phyloP scores from a whole-genome alignment of 257 asterid genomes.

The Echium plantagineum region DNA sequence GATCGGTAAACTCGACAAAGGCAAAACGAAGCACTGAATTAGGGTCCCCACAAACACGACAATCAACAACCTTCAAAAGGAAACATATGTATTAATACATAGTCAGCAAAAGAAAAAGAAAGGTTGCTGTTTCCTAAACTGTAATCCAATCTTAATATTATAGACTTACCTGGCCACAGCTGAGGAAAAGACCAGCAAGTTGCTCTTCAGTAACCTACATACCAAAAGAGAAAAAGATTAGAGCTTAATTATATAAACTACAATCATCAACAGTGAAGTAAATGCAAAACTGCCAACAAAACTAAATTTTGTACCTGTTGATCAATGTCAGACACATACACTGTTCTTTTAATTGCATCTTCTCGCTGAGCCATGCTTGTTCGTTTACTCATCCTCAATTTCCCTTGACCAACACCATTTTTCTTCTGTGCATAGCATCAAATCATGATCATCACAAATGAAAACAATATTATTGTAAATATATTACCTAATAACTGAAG shows the following conservation, averaged over 20 bases:
- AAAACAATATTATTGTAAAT: background rate
- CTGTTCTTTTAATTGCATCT: slow-evolving; percentile 48
- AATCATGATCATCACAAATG: background rate
- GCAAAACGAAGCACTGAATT: slow-evolving; percentile 64
- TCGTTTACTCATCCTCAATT: slow-evolving; percentile 36
- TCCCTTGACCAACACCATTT: slow-evolving; percentile 19
- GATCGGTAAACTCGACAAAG: slow-evolving; percentile 49
- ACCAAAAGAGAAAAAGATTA: slow-evolving; percentile 3
- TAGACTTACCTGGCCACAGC: slow-evolving; percentile 44
- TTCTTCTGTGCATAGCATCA: slow-evolving; percentile 23
- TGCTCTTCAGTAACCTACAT: slow-evolving; percentile 51
- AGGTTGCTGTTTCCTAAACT: background rate
- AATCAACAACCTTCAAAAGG: slow-evolving; percentile 40
- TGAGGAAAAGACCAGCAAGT: slow-evolving; percentile 45
- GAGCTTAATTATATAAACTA: background rate
- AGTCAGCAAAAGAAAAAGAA: background rate
- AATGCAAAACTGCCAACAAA: background rate
- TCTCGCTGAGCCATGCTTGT: slow-evolving; percentile 51
- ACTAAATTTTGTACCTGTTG: slow-evolving; percentile 31
- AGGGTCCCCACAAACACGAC: slow-evolving; percentile 58
- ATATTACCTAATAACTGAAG: background rate
- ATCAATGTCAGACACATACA: slow-evolving; percentile 57
- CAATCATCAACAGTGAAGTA: background rate
- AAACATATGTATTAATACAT: background rate
- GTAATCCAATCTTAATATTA: background rate